phyloP scores from a whole-genome alignment of 225 moss, liverwort and hornwort species.

The Bryum argenteum region DNA sequence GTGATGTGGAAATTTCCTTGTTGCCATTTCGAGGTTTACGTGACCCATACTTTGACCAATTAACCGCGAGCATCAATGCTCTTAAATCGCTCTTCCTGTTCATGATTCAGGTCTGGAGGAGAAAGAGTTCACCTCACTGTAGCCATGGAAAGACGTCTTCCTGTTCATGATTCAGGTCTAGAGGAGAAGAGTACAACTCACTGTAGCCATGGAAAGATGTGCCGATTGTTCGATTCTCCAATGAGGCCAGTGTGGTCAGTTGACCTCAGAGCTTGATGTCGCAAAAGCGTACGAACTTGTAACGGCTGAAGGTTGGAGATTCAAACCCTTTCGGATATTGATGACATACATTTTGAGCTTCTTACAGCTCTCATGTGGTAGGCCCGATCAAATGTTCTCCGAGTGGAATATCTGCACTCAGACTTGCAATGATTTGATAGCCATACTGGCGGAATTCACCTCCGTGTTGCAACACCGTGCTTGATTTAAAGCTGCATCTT shows the following conservation, averaged over 20 bases:
- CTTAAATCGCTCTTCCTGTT: background rate
- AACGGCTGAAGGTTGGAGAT: no score
- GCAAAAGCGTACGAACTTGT: no score
- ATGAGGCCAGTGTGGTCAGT: no score
- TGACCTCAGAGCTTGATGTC: no score
- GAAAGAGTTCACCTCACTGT: constrained; percentile 1
- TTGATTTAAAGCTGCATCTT: no score
- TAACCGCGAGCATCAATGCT: background rate
- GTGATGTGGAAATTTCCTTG: background rate
- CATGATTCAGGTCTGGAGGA: background rate
- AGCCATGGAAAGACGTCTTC: no score
- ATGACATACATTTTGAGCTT: background rate
- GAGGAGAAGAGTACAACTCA: constrained; percentile 7
- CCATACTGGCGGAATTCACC: no score
- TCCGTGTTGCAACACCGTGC: no score
- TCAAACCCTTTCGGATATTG: no score
- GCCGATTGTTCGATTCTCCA: background rate
- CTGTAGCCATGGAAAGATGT: background rate
- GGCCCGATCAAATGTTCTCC: background rate
- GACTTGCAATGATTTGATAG: no score
- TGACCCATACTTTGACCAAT: background rate
- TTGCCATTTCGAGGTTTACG: background rate
- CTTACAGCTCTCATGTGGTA: background rate
- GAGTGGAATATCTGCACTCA: background rate
- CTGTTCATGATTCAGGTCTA: background rate